These are phyloP conservation scores for Sporothrix pseudoabietina DNA, from an alignment of 2,329 filamentous ascomycete species.

Conservation along the genomic window DNA sequence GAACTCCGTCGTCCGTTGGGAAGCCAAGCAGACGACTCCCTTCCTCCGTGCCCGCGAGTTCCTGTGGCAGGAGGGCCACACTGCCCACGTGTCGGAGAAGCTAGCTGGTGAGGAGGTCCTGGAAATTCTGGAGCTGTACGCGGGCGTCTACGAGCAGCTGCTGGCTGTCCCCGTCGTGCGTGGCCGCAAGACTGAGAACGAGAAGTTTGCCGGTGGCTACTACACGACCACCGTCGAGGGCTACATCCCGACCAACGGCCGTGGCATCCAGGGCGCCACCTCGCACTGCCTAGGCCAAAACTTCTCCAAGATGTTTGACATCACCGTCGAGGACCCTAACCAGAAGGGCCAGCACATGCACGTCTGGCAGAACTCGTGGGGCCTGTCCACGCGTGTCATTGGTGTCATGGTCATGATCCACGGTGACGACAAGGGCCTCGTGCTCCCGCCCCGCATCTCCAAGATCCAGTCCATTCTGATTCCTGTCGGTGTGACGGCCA, in stretches of 20 bases:
- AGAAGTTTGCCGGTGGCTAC: slow-evolving; percentile 95
- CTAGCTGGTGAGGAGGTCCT: slow-evolving; percentile 82
- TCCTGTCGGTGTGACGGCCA: slow-evolving; percentile 90
- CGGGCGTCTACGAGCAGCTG: slow-evolving; percentile 87
- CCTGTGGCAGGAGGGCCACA: slow-evolving; percentile 96
- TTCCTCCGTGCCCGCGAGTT: slow-evolving; percentile 95
- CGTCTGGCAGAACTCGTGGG: slow-evolving; percentile 99
- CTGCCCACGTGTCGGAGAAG: slow-evolving; percentile 81
- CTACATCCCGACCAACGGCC: slow-evolving; percentile 92
- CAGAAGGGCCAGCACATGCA: slow-evolving; percentile 78
- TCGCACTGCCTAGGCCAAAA: slow-evolving; percentile 96
- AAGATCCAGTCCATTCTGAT: slow-evolving; percentile 85
- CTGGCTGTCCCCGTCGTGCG: slow-evolving; percentile 94
- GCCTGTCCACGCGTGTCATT: slow-evolving; percentile 93
- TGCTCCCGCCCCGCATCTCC: slow-evolving; percentile 87
- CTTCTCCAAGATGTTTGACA: slow-evolving; percentile 98
- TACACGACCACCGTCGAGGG: slow-evolving; percentile 97
- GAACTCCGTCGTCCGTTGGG: slow-evolving; percentile 88
- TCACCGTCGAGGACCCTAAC: slow-evolving; percentile 89
- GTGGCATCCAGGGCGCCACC: slow-evolving; percentile 94
- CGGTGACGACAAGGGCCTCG: slow-evolving; percentile 91
- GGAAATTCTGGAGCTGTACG: slow-evolving; percentile 91
- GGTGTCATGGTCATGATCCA: slow-evolving; percentile 99
- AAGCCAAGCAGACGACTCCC: slow-evolving; percentile 87
- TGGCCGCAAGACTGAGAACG: slow-evolving; percentile 92